Percentiles rank a stretch among this genome's conserved stretches.
phyloP scores from a whole-genome alignment of 176 grass and related monocot genomes.

The Puccinellia tenuiflora region DNA sequence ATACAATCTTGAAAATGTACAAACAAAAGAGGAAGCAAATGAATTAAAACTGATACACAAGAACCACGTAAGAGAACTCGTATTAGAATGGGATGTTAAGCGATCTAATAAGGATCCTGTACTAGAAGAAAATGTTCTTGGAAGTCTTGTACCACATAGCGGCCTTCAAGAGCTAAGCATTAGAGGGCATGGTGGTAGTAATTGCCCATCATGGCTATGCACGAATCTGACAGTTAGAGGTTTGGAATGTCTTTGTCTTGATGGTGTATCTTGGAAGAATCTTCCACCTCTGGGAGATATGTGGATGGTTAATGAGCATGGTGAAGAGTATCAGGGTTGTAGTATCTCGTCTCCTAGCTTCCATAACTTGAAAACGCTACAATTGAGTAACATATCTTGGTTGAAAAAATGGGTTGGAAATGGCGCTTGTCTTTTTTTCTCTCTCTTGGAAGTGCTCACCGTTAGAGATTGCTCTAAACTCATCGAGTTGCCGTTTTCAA shows the following conservation, averaged over 20 bases:
- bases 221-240: background rate
- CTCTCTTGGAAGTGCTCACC: background rate
- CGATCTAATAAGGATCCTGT: fast-evolving
- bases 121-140: background rate
- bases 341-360: background rate
- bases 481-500: background rate
- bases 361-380: background rate
- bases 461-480: background rate
- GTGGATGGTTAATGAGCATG: background rate
- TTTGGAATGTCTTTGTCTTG: background rate
- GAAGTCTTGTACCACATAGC: background rate
- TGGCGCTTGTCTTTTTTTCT: background rate
- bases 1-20: background rate
- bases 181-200: background rate
- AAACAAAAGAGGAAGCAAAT: background rate
- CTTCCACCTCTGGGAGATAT: background rate
- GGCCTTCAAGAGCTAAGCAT: background rate
- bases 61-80: background rate
- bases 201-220: background rate
- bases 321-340: background rate
- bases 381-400: background rate
- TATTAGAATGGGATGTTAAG: background rate
- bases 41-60: background rate
- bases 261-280: background rate
- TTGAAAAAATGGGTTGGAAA: background rate